Conservation (phyloP, 495 filamentous ascomycete genomes). For the Tuber umbilicatum region DNA sequence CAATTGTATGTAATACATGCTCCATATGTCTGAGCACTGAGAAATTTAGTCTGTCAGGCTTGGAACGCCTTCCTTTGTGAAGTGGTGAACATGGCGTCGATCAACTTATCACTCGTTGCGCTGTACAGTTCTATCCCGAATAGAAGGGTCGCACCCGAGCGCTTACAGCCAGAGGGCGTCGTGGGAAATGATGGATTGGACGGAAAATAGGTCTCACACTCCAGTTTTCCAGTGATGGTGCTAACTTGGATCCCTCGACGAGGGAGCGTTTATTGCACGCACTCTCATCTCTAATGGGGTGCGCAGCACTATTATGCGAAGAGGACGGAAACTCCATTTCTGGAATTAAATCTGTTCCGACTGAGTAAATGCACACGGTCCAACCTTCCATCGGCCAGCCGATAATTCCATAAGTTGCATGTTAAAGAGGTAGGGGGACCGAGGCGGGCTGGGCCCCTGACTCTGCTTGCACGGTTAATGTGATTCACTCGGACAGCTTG, state of each 20-base stretch:
- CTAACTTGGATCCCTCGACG: background rate
- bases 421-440: no score
- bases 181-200: background rate
- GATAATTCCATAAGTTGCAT: no score
- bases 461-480: background rate
- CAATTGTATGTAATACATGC: no score
- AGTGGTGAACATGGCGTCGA: background rate
- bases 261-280: background rate
- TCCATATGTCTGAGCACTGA: background rate
- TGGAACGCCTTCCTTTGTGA: background rate
- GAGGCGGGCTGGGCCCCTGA: accelerated
- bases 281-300: background rate
- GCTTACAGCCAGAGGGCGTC: no score
- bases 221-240: background rate
- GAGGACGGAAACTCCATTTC: background rate
- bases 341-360: background rate
- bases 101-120: background rate
- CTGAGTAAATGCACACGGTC: background rate
- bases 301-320: background rate
- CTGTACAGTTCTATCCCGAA: background rate
- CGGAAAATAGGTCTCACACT: background rate
- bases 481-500: no score
- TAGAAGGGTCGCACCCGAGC: background rate
- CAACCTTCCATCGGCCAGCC: background rate
- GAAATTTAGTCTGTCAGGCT: background rate